Evolutionary conservation across 345 rosid genomes (phyloP).

Genomic region (Syzygium jambos): DNA sequence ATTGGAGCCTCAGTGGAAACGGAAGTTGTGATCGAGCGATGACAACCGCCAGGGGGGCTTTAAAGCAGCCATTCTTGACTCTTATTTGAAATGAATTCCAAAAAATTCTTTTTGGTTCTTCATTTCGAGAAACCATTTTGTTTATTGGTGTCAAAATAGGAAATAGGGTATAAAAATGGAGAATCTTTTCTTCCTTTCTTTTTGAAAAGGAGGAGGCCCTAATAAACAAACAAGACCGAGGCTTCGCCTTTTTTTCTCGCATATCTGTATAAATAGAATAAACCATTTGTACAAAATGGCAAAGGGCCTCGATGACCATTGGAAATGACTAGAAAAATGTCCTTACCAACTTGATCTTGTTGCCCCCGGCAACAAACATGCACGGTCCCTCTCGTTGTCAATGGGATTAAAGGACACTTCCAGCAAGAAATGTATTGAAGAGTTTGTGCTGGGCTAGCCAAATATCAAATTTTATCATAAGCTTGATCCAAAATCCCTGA

Average conservation of each 20-base stretch:
- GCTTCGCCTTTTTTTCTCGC: background rate
- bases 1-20: too few species aligned
- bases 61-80: too few species aligned
- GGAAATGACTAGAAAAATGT: background rate
- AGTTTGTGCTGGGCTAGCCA: background rate
- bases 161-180: background rate
- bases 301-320: background rate
- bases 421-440: background rate
- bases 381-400: background rate
- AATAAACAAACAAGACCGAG: background rate
- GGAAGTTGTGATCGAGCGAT: too few species aligned
- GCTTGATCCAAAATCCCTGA: background rate
- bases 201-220: background rate
- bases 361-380: background rate
- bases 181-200: background rate
- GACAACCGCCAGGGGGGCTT: too few species aligned
- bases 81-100: background rate
- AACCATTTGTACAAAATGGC: background rate
- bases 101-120: background rate
- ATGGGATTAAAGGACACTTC: background rate
- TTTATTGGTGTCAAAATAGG: background rate
- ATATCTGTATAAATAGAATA: background rate
- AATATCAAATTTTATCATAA: background rate
- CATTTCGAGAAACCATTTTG: background rate
- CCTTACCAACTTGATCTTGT: background rate